Evolutionary conservation across 345 rosid genomes (phyloP).

Genomic region (Aquilaria yunnanensis): DNA sequence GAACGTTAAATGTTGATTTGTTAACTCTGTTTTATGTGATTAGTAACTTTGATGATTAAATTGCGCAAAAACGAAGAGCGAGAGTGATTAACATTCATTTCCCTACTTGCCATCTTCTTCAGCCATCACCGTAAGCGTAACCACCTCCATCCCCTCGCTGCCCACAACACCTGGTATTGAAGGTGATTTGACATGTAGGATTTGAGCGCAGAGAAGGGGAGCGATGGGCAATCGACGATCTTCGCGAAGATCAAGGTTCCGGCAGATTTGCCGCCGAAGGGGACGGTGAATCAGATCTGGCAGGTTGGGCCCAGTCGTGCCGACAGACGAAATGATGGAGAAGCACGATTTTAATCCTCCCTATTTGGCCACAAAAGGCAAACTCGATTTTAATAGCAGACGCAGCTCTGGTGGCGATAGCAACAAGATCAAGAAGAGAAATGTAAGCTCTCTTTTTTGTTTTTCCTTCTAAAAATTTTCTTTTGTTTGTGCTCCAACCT

Average conservation of each 20-base stretch:
- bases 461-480: too few species aligned
- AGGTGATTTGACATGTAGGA: constrained; percentile 63
- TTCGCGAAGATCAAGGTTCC: constrained; percentile 67
- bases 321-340: constrained; percentile 11
- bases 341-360: constrained; percentile 26
- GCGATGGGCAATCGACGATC: constrained; percentile 34
- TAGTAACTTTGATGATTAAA: too few species aligned
- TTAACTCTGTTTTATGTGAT: too few species aligned
- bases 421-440: constrained; percentile 40
- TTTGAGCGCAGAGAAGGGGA: constrained; percentile 36
- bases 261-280: constrained; percentile 34
- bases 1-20: too few species aligned
- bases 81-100: too few species aligned
- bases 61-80: too few species aligned
- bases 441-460: constrained; percentile 29
- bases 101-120: too few species aligned
- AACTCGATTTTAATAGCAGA: constrained; percentile 29
- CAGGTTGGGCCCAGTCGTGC: constrained; percentile 53
- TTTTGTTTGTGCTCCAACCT: too few species aligned
- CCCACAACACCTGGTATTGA: too few species aligned
- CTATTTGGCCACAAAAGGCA: constrained; percentile 29
- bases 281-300: constrained; percentile 74
- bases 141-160: too few species aligned
- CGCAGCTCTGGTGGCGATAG: constrained; percentile 20
- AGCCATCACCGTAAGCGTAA: too few species aligned